phyloP scores from a whole-genome alignment of 768 basidiomycete genomes.

The Mrakia blollopis region DNA sequence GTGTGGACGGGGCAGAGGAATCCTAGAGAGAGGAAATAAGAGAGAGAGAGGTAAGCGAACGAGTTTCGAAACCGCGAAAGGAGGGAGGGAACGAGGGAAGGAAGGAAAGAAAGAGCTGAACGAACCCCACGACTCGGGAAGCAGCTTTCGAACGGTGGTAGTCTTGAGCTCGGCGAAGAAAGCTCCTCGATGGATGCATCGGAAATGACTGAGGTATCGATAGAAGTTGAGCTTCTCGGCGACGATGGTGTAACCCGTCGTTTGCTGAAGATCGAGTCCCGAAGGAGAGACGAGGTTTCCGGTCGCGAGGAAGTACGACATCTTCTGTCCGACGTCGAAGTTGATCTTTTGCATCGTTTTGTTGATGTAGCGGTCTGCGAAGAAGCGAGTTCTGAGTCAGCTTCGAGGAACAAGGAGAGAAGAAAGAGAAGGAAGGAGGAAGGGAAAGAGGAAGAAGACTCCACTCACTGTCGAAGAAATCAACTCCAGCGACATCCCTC shows the following conservation, averaged over 20 bases:
- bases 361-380: conserved; percentile 69
- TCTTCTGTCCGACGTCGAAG: conserved; percentile 83
- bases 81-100: background rate
- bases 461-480: conserved; percentile 84
- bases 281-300: conserved; percentile 92
- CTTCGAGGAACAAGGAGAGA: background rate
- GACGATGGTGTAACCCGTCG: conserved; percentile 97
- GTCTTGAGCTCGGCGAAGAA: conserved; percentile 99
- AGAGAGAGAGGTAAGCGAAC: conserved; percentile 28
- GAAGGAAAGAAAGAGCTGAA: conserved; percentile 23
- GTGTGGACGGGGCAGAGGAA: conserved; percentile 99
- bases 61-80: background rate
- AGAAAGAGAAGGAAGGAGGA: background rate
- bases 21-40: conserved; percentile 49
- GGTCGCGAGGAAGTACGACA: conserved; percentile 93
- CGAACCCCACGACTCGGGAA: conserved; percentile 96
- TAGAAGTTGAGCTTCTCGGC: conserved; percentile 99
- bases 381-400: conserved; percentile 18
- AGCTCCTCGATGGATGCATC: conserved; percentile 96
- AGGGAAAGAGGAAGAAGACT: conserved; percentile 38
- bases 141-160: conserved; percentile 88
- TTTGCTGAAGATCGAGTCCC: conserved; percentile 93
- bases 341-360: conserved; percentile 71
- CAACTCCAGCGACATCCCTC: conserved; percentile 65
- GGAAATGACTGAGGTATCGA: conserved; percentile 96